These are phyloP conservation scores for Backusella psychrophila DNA, from an alignment of 192 early-diverging fungal species.

Conservation along the genomic window DNA sequence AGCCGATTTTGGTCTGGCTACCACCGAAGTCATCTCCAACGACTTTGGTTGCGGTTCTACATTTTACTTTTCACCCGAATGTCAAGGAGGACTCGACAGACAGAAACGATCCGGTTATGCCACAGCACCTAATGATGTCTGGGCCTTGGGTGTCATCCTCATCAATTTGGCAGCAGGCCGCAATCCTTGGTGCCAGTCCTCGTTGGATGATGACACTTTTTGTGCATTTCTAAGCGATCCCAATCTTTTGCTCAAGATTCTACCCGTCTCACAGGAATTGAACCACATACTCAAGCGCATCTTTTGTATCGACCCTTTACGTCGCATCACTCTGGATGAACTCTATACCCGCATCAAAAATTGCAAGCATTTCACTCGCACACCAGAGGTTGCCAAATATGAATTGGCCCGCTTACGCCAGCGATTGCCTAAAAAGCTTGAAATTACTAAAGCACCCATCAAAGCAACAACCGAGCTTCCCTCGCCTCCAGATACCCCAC, in stretches of 20 bases:
- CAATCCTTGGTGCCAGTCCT: constrained; percentile 76
- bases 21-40: constrained; percentile 68
- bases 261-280: constrained; percentile 68
- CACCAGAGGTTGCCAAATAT: constrained; percentile 20
- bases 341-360: constrained; percentile 37
- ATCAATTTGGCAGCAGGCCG: constrained; percentile 85
- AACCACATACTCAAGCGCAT: constrained; percentile 67
- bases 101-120: constrained; percentile 43
- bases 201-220: constrained; percentile 75
- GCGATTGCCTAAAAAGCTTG: neutral
- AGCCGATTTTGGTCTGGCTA: constrained; percentile 93
- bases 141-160: constrained; percentile 86
- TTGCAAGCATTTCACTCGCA: constrained; percentile 46
- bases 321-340: constrained; percentile 49
- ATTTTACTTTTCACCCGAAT: constrained; percentile 64
- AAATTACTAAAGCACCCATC: neutral
- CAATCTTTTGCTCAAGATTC: constrained; percentile 58
- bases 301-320: constrained; percentile 66
- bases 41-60: constrained; percentile 89
- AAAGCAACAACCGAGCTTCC: neutral
- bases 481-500: constrained; percentile 8
- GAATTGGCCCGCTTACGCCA: constrained; percentile 16
- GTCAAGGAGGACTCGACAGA: constrained; percentile 55
- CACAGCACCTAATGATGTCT: constrained; percentile 82
- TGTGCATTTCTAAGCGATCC: constrained; percentile 64